Evolutionary conservation across 2,329 filamentous ascomycete genomes (phyloP).

Genomic region (Hymenoscyphus salicellus): DNA sequence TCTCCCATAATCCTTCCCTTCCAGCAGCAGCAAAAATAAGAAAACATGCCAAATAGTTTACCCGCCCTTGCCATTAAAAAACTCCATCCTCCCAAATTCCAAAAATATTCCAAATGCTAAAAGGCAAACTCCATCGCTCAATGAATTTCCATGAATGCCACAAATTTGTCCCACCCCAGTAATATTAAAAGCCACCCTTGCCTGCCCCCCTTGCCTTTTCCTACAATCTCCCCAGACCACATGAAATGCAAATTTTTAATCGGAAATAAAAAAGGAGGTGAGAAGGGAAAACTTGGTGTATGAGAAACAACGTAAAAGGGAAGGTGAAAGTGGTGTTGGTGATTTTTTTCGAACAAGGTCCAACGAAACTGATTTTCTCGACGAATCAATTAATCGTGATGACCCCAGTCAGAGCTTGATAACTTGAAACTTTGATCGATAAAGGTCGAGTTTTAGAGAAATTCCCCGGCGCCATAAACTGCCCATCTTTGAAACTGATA

Average conservation of each 20-base stretch:
- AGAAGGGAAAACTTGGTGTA: too few species aligned
- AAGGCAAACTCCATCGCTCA: background rate
- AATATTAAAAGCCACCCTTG: background rate
- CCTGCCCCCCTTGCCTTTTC: background rate
- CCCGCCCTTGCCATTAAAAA: background rate
- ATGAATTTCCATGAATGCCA: background rate
- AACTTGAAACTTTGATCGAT: conserved; percentile 34
- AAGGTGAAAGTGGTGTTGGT: too few species aligned
- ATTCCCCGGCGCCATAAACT: conserved; percentile 34
- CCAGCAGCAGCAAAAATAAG: background rate
- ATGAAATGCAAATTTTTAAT: too few species aligned
- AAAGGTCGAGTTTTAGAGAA: conserved; percentile 30
- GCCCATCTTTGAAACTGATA: conserved; percentile 58
- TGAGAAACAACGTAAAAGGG: too few species aligned
- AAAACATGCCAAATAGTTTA: background rate
- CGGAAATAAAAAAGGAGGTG: too few species aligned
- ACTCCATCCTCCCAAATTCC: background rate
- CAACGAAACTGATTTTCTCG: background rate
- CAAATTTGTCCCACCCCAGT: background rate
- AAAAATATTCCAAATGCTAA: background rate
- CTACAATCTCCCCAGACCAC: background rate
- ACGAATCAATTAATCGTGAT: conserved; percentile 29
- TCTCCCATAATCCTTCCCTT: too few species aligned
- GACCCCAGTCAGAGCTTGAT: conserved; percentile 26
- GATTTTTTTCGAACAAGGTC: too few species aligned